Percentiles rank a stretch among this genome's conserved stretches.
Evolutionary conservation across 352 stramenopile species (phyloP).

Genomic region (Pythium apleroticum): DNA sequence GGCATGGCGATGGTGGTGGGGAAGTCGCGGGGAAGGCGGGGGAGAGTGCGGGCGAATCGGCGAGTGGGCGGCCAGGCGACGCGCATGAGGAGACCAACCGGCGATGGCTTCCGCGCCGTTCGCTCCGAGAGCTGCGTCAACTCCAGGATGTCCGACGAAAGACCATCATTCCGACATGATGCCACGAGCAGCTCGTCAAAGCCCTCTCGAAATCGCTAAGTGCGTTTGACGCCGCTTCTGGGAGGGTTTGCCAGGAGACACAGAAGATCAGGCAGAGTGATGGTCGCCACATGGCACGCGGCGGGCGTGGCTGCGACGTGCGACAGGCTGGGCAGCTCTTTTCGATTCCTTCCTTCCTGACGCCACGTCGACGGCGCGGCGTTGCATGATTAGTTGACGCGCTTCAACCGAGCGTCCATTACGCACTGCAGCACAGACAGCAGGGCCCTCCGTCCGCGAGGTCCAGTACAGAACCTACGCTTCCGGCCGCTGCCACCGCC

Average conservation of each 20-base stretch:
- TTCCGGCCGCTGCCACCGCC: not conserved
- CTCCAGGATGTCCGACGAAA: conserved; percentile 8
- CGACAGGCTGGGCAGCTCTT: conserved; percentile 16
- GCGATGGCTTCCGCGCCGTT: conserved; percentile 7
- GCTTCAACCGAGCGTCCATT: not conserved
- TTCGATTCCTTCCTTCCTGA: not conserved
- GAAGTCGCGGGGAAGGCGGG: not conserved
- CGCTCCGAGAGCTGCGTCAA: not conserved
- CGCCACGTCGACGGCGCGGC: conserved; percentile 20
- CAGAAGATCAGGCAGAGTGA: conserved; percentile 8
- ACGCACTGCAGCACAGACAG: not conserved
- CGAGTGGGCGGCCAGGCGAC: conserved; percentile 5
- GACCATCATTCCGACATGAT: conserved; percentile 25
- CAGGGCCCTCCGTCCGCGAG: not conserved
- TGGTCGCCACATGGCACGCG: conserved; percentile 14
- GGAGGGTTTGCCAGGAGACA: not conserved
- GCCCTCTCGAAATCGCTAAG: conserved; percentile 6
- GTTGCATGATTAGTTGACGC: conserved; percentile 22
- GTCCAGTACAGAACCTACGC: not conserved
- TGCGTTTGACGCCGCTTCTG: not conserved
- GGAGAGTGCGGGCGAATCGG: not conserved
- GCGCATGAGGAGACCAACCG: not conserved
- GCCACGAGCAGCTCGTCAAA: conserved; percentile 12
- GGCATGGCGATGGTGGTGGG: conserved; percentile 6
- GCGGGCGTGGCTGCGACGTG: conserved; percentile 8